These are phyloP conservation scores for Nakazawaea pomicola DNA, from an alignment of 805 yeast species.

Conservation along the genomic window DNA sequence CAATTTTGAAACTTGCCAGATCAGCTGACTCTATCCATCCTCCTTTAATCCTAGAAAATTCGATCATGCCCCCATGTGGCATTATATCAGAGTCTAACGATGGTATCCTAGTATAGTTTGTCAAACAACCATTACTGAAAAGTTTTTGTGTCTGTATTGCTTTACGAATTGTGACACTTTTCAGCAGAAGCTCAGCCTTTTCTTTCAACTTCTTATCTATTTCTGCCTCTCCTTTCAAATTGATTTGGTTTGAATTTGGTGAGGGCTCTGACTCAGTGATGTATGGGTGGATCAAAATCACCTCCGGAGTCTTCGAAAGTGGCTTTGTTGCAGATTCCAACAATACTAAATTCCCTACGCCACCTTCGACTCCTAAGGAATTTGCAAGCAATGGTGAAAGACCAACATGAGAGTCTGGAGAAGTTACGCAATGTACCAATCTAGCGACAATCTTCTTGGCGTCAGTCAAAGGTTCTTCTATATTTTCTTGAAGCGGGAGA, in stretches of 20 bases:
- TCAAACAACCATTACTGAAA: constrained; percentile 30
- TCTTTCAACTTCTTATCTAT: constrained; percentile 19
- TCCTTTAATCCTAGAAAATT: constrained; percentile 38
- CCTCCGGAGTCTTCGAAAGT: constrained; percentile 27
- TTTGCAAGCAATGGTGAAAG: constrained; percentile 49
- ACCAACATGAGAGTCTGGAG: constrained; percentile 38
- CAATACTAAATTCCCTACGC: constrained; percentile 49
- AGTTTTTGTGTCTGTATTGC: constrained; percentile 14
- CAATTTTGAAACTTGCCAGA: constrained; percentile 34
- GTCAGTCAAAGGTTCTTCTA: constrained; percentile 22
- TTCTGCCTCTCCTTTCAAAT: constrained; percentile 18
- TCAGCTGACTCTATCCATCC: constrained; percentile 41
- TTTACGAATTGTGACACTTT: constrained; percentile 17
- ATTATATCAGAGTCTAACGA: constrained; percentile 33
- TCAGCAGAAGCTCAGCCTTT: constrained; percentile 18
- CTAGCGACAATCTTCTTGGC: constrained; percentile 46
- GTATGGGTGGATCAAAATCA: constrained; percentile 50
- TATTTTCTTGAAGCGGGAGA: constrained; percentile 9
- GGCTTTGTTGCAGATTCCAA: constrained; percentile 42
- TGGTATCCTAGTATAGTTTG: constrained; percentile 52
- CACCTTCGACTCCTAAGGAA: constrained; percentile 44
- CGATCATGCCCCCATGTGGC: constrained; percentile 58
- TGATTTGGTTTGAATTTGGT: background rate
- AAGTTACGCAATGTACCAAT: constrained; percentile 32
- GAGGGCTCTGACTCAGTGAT: constrained; percentile 24